Percentiles rank a stretch among this genome's conserved stretches.
These are phyloP conservation scores for Yamadazyma insecticola DNA, from an alignment of 805 yeast genomes.

Conservation along the genomic window DNA sequence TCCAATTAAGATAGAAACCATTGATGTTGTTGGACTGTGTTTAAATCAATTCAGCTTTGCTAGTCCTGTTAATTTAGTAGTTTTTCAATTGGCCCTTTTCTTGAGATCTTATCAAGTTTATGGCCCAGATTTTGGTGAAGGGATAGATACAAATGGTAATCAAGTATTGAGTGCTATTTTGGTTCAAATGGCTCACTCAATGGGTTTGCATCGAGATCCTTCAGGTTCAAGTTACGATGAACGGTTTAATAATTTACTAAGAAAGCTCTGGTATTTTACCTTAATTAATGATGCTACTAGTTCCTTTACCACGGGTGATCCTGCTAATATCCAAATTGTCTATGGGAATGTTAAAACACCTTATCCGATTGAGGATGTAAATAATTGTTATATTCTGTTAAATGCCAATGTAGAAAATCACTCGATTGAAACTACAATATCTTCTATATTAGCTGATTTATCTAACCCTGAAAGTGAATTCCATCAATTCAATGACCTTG, in stretches of 20 bases:
- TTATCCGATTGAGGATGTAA: too few species aligned
- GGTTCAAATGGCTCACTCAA: conserved; percentile 32
- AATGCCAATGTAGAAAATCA: too few species aligned
- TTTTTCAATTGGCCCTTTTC: conserved; percentile 51
- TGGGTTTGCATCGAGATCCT: conserved; percentile 39
- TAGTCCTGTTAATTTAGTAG: conserved; percentile 41
- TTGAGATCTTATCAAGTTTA: conserved; percentile 45
- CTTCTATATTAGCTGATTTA: too few species aligned
- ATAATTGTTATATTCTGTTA: too few species aligned
- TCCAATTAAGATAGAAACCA: conserved; percentile 26
- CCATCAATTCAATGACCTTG: too few species aligned
- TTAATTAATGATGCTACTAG: conserved; percentile 9
- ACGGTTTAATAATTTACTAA: conserved; percentile 14
- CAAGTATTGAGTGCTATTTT: conserved; percentile 45
- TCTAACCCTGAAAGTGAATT: too few species aligned
- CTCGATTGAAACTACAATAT: too few species aligned
- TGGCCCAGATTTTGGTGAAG: conserved; percentile 54
- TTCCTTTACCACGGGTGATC: conserved; percentile 16
- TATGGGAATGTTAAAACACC: conserved; percentile 14
- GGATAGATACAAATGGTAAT: conserved; percentile 53
- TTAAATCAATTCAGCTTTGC: conserved; percentile 29
- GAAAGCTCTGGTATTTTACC: conserved; percentile 22
- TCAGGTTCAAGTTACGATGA: conserved; percentile 13
- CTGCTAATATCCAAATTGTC: conserved; percentile 7
- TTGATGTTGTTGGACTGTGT: conserved; percentile 29